These are phyloP conservation scores for Candida sanyaensis DNA, from an alignment of 1,139 yeast species.

Conservation along the genomic window DNA sequence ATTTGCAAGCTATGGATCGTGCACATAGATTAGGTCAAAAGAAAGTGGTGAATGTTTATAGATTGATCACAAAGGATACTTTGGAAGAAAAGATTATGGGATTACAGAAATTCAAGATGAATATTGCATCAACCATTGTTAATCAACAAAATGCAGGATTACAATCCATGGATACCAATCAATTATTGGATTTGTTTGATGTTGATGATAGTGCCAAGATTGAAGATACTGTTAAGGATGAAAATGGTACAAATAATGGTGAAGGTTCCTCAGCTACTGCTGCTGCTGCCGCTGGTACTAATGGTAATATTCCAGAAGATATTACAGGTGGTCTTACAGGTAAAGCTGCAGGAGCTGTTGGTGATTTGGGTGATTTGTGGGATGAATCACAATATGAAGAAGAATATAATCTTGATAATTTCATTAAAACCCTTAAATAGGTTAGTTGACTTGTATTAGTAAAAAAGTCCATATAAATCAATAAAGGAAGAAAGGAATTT, in stretches of 20 bases:
- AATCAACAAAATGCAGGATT: conserved; percentile 96
- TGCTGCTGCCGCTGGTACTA: conserved; percentile 26
- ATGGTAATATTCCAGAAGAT: conserved; percentile 46
- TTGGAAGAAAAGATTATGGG: conserved; percentile 99
- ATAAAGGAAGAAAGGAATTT: no score
- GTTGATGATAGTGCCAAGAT: conserved; percentile 57
- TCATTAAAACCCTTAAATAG: conserved; percentile 71
- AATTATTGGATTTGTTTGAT: conserved; percentile 85
- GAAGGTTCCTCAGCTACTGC: conserved; percentile 22
- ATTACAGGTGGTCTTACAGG: conserved; percentile 64
- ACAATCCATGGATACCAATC: conserved; percentile 95
- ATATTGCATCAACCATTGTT: conserved; percentile 93
- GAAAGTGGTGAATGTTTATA: conserved; percentile 92
- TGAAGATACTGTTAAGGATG: conserved; percentile 19
- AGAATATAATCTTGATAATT: conserved; percentile 90
- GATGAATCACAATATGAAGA: conserved; percentile 95
- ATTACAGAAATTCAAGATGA: conserved; percentile 94
- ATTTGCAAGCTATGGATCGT: conserved; percentile 98
- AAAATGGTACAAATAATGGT: conserved; percentile 21
- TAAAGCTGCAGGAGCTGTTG: conserved; percentile 71
- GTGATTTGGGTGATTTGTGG: conserved; percentile 94
- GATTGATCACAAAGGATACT: conserved; percentile 89
- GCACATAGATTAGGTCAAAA: conserved; percentile 98
- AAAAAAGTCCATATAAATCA: neutral
- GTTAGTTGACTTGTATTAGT: conserved; percentile 5